Evolutionary conservation across 306 rosid species (phyloP).

Genomic region (Sicyos baderoa): DNA sequence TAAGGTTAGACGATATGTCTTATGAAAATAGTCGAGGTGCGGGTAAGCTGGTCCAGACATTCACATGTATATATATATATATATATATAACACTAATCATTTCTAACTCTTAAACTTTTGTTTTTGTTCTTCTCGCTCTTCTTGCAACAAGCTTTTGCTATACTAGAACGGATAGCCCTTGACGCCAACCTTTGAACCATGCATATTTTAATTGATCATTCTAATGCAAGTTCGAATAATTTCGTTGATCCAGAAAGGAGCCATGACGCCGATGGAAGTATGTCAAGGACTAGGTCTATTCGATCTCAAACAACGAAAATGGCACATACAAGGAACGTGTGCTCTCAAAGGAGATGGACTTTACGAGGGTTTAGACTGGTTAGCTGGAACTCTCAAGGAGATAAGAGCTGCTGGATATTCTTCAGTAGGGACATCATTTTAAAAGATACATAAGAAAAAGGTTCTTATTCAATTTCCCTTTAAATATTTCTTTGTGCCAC

Average conservation of each 20-base stretch:
- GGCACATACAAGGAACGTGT: constrained; percentile 94
- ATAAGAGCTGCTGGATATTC: constrained; percentile 74
- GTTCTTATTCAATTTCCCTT: constrained; percentile 1
- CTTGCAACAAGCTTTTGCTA: too few relatives aligned
- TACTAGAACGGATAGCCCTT: too few relatives aligned
- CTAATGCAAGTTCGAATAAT: not conserved
- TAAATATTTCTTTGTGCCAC: not conserved
- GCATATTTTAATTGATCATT: too few relatives aligned
- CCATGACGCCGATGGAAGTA: constrained; percentile 90
- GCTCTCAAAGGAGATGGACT: constrained; percentile 93
- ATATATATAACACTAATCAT: too few relatives aligned
- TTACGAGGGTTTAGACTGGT: constrained; percentile 94
- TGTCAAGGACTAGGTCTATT: constrained; percentile 90
- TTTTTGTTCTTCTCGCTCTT: too few relatives aligned
- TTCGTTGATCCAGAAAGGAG: constrained; percentile 56
- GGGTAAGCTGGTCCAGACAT: too few relatives aligned
- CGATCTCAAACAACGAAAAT: constrained; percentile 81
- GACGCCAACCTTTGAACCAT: too few relatives aligned
- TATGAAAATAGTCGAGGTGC: too few relatives aligned
- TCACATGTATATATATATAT: too few relatives aligned
- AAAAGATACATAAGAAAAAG: not conserved
- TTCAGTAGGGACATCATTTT: constrained; percentile 71
- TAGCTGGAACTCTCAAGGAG: constrained; percentile 80
- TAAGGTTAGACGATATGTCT: too few relatives aligned
- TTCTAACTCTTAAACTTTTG: too few relatives aligned